These are phyloP conservation scores for Aspergillus udagawae DNA, from an alignment of 2,329 filamentous ascomycete genomes.

Conservation along the genomic window DNA sequence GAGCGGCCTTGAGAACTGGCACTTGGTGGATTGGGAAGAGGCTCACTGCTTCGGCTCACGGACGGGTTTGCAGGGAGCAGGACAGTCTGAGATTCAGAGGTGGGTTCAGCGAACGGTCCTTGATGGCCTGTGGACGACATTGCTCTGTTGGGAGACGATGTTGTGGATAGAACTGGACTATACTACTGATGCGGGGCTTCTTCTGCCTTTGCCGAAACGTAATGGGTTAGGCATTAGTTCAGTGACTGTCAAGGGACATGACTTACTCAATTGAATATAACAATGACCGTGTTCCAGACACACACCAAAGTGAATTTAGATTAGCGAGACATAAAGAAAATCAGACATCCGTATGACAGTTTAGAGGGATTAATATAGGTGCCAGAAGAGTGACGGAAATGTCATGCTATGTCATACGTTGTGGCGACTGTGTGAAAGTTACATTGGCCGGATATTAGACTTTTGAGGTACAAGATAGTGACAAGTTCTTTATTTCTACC, in stretches of 20 bases:
- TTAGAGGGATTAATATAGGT: not conserved
- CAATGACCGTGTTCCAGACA: not conserved
- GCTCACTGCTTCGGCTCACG: not conserved
- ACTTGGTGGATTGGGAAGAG: not conserved
- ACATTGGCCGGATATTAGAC: not conserved
- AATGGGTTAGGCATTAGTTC: not conserved
- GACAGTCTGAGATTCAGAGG: constrained; percentile 5
- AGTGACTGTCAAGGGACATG: not conserved
- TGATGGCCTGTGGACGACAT: constrained; percentile 9
- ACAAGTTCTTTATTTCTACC: not conserved
- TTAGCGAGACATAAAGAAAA: not conserved
- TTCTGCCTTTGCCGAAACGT: not conserved
- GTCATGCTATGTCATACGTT: not conserved
- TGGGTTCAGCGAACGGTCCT: constrained; percentile 6
- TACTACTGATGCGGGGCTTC: not conserved
- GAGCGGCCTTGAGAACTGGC: not conserved
- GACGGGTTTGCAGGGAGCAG: constrained; percentile 3
- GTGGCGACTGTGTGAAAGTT: not conserved
- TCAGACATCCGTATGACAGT: not conserved
- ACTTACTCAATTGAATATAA: not conserved
- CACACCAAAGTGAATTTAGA: not conserved
- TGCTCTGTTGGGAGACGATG: not conserved
- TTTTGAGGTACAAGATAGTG: not conserved
- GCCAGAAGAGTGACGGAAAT: not conserved
- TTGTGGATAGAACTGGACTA: not conserved